Evolutionary conservation across 2,329 filamentous ascomycete genomes (phyloP).

Genomic region (Exophiala viscosa): DNA sequence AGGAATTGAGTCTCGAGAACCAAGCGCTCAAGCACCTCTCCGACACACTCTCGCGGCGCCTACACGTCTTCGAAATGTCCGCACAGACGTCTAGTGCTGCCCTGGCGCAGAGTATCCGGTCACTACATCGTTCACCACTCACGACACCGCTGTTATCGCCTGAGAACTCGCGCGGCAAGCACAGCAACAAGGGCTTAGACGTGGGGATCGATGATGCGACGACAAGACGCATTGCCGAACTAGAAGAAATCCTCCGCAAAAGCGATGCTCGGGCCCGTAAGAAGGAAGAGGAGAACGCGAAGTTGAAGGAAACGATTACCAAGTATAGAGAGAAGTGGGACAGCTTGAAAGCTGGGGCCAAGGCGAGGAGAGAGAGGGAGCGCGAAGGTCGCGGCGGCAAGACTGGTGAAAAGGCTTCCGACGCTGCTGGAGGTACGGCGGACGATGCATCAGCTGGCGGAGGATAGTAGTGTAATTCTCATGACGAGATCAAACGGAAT

Average conservation of each 20-base stretch:
- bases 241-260: conserved; percentile 63
- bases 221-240: conserved; percentile 55
- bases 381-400: conserved; percentile 3
- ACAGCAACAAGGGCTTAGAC: conserved; percentile 8
- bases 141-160: conserved; percentile 20
- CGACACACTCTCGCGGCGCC: conserved; percentile 77
- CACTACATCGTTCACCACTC: conserved; percentile 39
- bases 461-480: background rate
- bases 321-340: conserved; percentile 65
- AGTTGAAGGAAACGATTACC: conserved; percentile 52
- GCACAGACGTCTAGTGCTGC: conserved; percentile 83
- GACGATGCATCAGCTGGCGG: background rate
- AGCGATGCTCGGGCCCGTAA: conserved; percentile 60
- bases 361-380: conserved; percentile 38
- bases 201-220: conserved; percentile 47
- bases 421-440: background rate
- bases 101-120: conserved; percentile 72
- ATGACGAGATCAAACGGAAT: too few relatives aligned
- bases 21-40: conserved; percentile 77
- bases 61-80: conserved; percentile 91
- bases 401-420: conserved; percentile 3
- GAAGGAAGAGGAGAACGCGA: conserved; percentile 60
- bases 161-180: conserved; percentile 28
- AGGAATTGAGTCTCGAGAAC: conserved; percentile 88
- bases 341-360: conserved; percentile 63